Evolutionary conservation across 345 rosid genomes (phyloP).

Genomic region (Eutrema heterophyllum): DNA sequence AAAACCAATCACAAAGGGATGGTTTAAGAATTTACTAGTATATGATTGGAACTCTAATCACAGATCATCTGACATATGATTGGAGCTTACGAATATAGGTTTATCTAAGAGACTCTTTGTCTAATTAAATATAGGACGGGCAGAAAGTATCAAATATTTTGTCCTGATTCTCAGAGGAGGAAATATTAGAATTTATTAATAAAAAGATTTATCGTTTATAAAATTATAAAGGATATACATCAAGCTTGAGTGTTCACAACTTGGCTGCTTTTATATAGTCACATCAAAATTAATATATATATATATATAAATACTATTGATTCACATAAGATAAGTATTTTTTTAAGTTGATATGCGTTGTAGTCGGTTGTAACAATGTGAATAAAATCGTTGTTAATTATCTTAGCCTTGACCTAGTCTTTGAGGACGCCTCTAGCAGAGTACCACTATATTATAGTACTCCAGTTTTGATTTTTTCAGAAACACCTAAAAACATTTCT

Average conservation of each 20-base stretch:
- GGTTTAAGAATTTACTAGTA: neutral
- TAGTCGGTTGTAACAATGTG: neutral
- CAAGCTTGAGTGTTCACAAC: conserved; percentile 14
- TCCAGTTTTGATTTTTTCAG: neutral
- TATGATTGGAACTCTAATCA: neutral
- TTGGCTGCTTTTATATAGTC: conserved; percentile 6
- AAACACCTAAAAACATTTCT: neutral
- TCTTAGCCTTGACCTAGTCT: neutral
- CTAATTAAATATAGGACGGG: neutral
- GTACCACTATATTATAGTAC: neutral
- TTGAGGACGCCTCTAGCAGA: neutral
- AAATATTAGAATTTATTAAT: neutral
- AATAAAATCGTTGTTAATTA: neutral
- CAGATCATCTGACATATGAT: neutral
- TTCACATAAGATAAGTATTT: neutral
- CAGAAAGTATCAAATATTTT: neutral
- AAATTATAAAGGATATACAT: neutral
- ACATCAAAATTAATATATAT: neutral
- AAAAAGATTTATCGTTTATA: neutral
- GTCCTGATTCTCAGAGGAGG: neutral
- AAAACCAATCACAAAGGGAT: neutral
- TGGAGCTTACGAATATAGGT: neutral
- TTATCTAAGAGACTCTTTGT: neutral
- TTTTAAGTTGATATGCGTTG: neutral
- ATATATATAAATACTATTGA: neutral